Evolutionary conservation across 2,329 filamentous ascomycete genomes (phyloP), one percentile per base, ranked within the genome.

Genomic region (Talaromyces sp.): DNA sequence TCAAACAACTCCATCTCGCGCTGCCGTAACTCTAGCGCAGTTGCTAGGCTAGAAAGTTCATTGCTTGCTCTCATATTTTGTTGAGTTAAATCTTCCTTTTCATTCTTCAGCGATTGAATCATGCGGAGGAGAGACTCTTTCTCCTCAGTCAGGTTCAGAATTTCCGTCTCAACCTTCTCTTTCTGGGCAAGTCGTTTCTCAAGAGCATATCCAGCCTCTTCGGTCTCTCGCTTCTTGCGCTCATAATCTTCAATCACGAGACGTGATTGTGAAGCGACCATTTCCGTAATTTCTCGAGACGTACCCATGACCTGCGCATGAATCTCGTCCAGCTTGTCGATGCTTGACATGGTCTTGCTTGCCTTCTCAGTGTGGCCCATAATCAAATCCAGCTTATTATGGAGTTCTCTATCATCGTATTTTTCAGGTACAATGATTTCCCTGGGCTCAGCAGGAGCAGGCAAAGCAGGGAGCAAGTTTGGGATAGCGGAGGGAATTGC

Each of bases 1-100:
- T 98, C 93, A 90, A 99, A 97, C 27, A 89, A 84, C 52, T 91
- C 86, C 62, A 99, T 85, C 77, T 98, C 95, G 67, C 98, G 93
- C 51, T 91, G 89, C 58, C 95, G 89, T 60, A 98, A 87, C 19
- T 89, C 86, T 31, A 98, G 83, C 0, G 95, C 93, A 9, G 91
- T 98, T 72, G 98, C 91, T 1, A 99, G 84, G 9, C 91, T 90
- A 5, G 92, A 93, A 0, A 99, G 88, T 66, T 99, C 93, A 26
- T 91, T 91, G 10, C 86, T 86, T 29, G 97, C 81, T 59, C 88
- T 86, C 52, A 87, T 86, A 79, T 93, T 96, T 69, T 96, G 90
- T 60, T 87, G 84, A 13, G 83, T 81, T 59, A 98, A 80, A 56
- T 86, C 85, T 62, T 96, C 91, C 63, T 80, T 80, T 63, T 81